phyloP scores from a whole-genome alignment of 495 filamentous ascomycete species.

The Neurospora sp. region DNA sequence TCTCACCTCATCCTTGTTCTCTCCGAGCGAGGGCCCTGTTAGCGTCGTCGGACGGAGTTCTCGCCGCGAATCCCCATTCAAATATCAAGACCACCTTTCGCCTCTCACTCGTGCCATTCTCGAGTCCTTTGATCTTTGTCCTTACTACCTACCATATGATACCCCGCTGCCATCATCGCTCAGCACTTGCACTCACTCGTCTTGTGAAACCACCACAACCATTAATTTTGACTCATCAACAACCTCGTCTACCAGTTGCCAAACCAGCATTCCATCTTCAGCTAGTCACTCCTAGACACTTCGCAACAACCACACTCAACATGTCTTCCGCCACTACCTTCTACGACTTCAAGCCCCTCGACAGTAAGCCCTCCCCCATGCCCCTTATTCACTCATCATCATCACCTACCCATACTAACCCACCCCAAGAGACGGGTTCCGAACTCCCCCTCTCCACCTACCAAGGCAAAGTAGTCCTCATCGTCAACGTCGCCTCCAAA shows the following conservation, averaged over 20 bases:
- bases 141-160: not conserved
- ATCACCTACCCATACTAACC: not conserved
- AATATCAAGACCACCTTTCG: not conserved
- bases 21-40: not conserved
- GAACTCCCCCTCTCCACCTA: slow-evolving; percentile 57
- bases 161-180: not conserved
- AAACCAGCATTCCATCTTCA: not conserved
- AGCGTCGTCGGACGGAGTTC: not conserved
- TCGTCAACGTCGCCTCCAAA: slow-evolving; percentile 98
- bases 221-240: not conserved
- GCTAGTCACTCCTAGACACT: slow-evolving; percentile 1
- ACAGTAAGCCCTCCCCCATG: slow-evolving; percentile 46
- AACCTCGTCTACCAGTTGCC: not conserved
- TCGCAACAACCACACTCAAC: slow-evolving; percentile 19
- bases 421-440: slow-evolving; percentile 56
- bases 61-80: not conserved
- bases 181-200: not conserved
- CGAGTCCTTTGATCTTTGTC: not conserved
- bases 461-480: slow-evolving; percentile 83
- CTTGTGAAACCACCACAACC: not conserved
- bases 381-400: not conserved
- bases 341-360: slow-evolving; percentile 81
- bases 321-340: slow-evolving; percentile 88
- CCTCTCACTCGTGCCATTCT: not conserved
- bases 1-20: not conserved